Percentiles rank a stretch among this genome's conserved stretches.
Conservation (phyloP, 2,329 filamentous ascomycete genomes). For the Shiraia sp. region DNA sequence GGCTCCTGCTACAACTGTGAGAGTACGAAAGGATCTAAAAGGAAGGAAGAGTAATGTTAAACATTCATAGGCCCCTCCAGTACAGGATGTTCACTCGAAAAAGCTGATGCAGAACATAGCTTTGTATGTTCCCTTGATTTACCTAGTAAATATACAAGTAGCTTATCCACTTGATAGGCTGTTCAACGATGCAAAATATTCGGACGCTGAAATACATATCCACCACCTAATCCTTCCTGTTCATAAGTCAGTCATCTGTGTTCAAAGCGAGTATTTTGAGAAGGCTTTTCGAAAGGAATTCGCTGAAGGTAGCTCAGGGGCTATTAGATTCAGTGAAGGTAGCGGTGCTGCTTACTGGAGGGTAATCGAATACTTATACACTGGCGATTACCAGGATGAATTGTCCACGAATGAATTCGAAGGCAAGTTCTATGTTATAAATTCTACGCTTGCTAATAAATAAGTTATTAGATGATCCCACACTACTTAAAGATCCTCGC, state of each 20-base stretch:
- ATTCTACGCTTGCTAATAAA: no score
- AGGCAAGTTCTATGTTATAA: no score
- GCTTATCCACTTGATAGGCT: conserved; percentile 5
- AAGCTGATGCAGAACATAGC: no score
- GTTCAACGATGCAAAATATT: conserved; percentile 14
- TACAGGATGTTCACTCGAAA: no score
- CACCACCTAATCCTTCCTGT: conserved; percentile 7
- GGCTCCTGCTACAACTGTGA: no score
- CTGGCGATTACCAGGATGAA: conserved; percentile 12
- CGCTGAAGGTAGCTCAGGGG: conserved; percentile 9
- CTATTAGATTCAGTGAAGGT: conserved; percentile 8
- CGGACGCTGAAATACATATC: conserved; percentile 10
- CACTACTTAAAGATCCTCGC: neutral
- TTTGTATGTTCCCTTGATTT: no score
- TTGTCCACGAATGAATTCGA: conserved; percentile 5
- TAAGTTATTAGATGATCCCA: neutral
- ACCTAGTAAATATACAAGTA: neutral
- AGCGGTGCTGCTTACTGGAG: conserved; percentile 13
- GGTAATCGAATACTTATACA: conserved; percentile 19
- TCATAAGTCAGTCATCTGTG: conserved; percentile 13
- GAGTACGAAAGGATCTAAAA: no score
- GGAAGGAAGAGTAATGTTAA: no score
- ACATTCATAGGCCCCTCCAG: no score
- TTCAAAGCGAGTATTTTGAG: conserved; percentile 15
- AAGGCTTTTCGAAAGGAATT: conserved; percentile 13